Evolutionary conservation across 1,139 yeast genomes (phyloP).

Genomic region (Candida neerlandica): DNA sequence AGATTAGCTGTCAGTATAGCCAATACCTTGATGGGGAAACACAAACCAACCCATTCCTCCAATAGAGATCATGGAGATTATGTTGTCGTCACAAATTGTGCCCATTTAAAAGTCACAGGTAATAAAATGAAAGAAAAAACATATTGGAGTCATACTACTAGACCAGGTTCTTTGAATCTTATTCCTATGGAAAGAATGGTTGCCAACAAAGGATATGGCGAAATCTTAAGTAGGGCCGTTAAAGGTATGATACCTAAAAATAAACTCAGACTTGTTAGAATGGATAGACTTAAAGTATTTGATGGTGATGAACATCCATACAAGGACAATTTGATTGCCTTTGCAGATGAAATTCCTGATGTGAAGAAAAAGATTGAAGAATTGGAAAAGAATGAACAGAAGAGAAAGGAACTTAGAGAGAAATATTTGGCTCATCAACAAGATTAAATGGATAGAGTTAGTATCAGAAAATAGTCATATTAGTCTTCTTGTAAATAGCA

Average conservation of each 20-base stretch:
- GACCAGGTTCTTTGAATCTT: constrained; percentile 88
- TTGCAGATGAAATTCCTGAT: constrained; percentile 75
- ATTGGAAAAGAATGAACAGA: constrained; percentile 40
- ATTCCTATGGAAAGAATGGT: constrained; percentile 79
- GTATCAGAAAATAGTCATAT: no score
- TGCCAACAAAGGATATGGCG: constrained; percentile 82
- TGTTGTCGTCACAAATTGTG: constrained; percentile 93
- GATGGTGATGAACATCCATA: constrained; percentile 92
- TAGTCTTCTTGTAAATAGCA: constrained; percentile 8
- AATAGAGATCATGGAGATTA: constrained; percentile 91
- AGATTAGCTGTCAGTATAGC: constrained; percentile 91
- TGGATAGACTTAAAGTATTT: constrained; percentile 81
- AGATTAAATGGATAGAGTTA: constrained; percentile 4
- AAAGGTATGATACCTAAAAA: constrained; percentile 96
- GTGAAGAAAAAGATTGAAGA: constrained; percentile 45
- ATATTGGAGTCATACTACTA: constrained; percentile 89
- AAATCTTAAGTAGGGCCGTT: constrained; percentile 80
- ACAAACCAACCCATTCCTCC: constrained; percentile 83
- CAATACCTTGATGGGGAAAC: constrained; percentile 87
- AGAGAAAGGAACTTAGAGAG: constrained; percentile 36
- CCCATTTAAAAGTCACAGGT: constrained; percentile 78
- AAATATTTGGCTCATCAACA: constrained; percentile 27
- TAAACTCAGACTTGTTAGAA: constrained; percentile 72
- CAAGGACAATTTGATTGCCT: constrained; percentile 77
- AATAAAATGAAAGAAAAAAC: constrained; percentile 78